A percentile compares a stretch with the other conserved stretches of the same genome.
Conservation (phyloP, 192 early-diverging fungal species). For the Backusella westeae region DNA sequence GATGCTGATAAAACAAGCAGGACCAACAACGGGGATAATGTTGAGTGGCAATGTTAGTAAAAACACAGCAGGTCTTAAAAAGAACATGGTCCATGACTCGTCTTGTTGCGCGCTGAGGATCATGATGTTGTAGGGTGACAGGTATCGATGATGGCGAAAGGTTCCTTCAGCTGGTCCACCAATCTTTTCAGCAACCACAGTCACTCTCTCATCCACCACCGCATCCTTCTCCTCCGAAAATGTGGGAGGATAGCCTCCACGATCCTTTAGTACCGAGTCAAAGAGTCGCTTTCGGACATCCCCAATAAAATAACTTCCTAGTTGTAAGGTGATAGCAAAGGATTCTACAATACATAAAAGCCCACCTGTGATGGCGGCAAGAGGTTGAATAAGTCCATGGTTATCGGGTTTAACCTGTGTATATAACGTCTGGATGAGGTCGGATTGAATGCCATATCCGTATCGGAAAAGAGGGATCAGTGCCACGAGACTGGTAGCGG, state of each 20-base stretch:
- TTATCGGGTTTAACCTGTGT: not conserved
- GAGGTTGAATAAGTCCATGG: not conserved
- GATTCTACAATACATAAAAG: slow-evolving; percentile 11
- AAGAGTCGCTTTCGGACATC: slow-evolving; percentile 11
- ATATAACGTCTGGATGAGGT: not conserved
- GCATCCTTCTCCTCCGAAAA: not conserved
- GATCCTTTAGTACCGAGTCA: slow-evolving; percentile 12
- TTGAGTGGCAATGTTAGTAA: slow-evolving; percentile 44
- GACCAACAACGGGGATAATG: slow-evolving; percentile 40
- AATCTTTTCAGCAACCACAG: not conserved
- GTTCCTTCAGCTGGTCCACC: not conserved
- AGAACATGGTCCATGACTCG: not conserved
- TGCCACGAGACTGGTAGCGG: slow-evolving; percentile 11
- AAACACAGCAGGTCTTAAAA: slow-evolving; percentile 25
- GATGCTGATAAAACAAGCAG: slow-evolving; percentile 39
- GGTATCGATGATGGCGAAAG: not conserved
- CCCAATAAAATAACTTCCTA: not conserved
- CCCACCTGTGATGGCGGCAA: not conserved
- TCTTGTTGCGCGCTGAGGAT: not conserved
- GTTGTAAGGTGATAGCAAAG: not conserved
- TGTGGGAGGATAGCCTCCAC: not conserved
- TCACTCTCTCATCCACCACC: not conserved
- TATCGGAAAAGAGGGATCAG: slow-evolving; percentile 3
- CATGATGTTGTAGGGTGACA: slow-evolving; percentile 14
- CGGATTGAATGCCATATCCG: slow-evolving; percentile 7